phyloP scores from a whole-genome alignment of 495 filamentous ascomycete genomes.

The Immersiella caudata region DNA sequence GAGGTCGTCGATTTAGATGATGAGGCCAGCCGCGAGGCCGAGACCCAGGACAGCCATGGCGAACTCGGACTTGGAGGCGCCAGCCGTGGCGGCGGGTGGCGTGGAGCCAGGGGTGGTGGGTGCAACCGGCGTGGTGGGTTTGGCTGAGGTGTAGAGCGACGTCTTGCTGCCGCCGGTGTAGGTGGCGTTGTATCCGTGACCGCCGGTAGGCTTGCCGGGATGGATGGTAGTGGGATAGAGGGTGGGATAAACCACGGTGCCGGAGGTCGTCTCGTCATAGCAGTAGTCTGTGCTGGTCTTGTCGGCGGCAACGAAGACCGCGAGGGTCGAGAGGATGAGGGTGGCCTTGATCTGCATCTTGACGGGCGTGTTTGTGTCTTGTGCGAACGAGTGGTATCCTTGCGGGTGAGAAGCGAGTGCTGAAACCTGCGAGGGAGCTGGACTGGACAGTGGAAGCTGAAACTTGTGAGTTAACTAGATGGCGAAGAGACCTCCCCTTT shows the following conservation, averaged over 20 bases:
- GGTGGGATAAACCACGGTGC: slow-evolving; percentile 41
- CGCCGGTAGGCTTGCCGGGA: slow-evolving; percentile 29
- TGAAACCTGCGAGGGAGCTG: neutral
- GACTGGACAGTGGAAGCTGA: neutral
- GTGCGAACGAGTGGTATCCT: neutral
- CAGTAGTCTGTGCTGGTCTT: slow-evolving; percentile 48
- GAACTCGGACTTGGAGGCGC: slow-evolving; percentile 19
- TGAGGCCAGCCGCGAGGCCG: slow-evolving; percentile 37
- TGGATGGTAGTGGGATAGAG: slow-evolving; percentile 31
- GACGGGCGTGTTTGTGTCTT: slow-evolving; percentile 7
- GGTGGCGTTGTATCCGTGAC: slow-evolving; percentile 45
- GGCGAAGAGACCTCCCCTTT: neutral
- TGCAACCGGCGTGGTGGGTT: neutral
- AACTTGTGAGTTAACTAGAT: neutral
- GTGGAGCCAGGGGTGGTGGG: slow-evolving; percentile 2
- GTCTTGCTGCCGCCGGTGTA: slow-evolving; percentile 56
- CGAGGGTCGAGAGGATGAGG: slow-evolving; percentile 33
- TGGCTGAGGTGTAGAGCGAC: slow-evolving; percentile 5
- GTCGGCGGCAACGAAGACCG: slow-evolving; percentile 23
- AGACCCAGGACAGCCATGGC: slow-evolving; percentile 32
- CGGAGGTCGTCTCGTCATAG: slow-evolving; percentile 29
- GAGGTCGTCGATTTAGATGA: slow-evolving; percentile 39
- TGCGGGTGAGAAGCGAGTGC: neutral
- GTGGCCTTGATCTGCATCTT: slow-evolving; percentile 35
- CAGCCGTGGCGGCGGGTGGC: neutral